Percentiles rank a stretch among this genome's conserved stretches.
These are phyloP conservation scores for Conringia planisiliqua DNA, from an alignment of 345 rosid species.

Conservation along the genomic window DNA sequence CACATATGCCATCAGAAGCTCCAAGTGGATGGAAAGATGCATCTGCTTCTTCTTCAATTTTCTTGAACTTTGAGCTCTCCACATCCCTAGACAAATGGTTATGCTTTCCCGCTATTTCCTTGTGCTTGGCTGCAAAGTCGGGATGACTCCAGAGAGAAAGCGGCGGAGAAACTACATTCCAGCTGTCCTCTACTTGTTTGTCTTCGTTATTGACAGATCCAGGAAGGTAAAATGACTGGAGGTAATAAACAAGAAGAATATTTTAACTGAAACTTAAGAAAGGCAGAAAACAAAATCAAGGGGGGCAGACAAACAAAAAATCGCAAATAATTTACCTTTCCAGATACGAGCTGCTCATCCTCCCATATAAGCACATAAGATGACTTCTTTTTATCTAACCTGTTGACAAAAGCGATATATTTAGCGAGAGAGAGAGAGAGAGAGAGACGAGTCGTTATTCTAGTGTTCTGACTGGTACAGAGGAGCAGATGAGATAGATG, in stretches of 20 bases:
- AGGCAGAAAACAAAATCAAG: background rate
- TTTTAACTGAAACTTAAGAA: background rate
- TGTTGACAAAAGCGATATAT: constrained; percentile 27
- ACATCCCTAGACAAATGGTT: constrained; percentile 42
- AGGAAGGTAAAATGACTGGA: constrained; percentile 92
- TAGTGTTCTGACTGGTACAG: constrained; percentile 1
- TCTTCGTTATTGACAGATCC: constrained; percentile 70
- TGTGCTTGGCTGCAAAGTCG: constrained; percentile 61
- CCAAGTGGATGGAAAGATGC: constrained; percentile 25
- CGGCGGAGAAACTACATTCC: constrained; percentile 64
- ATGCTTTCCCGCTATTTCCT: constrained; percentile 51
- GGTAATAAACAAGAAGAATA: constrained; percentile 25
- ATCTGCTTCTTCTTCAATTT: constrained; percentile 16
- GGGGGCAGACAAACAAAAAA: background rate
- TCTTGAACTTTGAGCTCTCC: constrained; percentile 11
- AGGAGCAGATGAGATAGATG: constrained; percentile 15
- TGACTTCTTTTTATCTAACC: constrained; percentile 65
- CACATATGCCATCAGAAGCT: background rate
- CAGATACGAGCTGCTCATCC: constrained; percentile 57
- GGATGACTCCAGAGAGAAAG: constrained; percentile 90
- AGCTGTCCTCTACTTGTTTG: constrained; percentile 62
- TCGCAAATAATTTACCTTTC: constrained; percentile 53
- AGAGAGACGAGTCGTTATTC: background rate
- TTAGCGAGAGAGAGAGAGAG: background rate
- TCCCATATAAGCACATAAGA: constrained; percentile 81